phyloP scores from a whole-genome alignment of 176 grass and related monocot species.

The Aechmea fasciata region DNA sequence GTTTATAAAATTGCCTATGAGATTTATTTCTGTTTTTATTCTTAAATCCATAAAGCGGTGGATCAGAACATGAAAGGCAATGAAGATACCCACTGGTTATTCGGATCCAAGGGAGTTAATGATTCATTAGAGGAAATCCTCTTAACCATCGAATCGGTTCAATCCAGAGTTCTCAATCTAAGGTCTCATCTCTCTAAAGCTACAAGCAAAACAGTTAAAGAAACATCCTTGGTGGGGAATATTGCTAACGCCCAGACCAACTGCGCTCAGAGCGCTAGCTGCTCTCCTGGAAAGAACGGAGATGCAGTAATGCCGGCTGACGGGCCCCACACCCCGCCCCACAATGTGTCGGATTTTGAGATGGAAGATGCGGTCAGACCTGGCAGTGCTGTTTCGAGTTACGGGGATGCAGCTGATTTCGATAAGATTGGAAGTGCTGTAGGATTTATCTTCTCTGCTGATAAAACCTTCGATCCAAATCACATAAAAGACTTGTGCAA shows the following conservation, averaged over 20 bases:
- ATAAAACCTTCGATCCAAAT: constrained; percentile 21
- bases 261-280: constrained; percentile 50
- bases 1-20: not conserved
- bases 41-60: constrained; percentile 14
- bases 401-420: constrained; percentile 83
- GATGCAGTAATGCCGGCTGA: constrained; percentile 12
- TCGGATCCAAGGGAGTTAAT: constrained; percentile 50
- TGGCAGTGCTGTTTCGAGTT: constrained; percentile 68
- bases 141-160: constrained; percentile 69
- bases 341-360: constrained; percentile 53
- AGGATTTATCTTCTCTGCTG: constrained; percentile 56
- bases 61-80: constrained; percentile 67
- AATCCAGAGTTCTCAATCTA: constrained; percentile 45
- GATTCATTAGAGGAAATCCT: constrained; percentile 54
- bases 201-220: constrained; percentile 37
- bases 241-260: constrained; percentile 16
- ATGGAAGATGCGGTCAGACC: constrained; percentile 59
- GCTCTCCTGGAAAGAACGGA: constrained; percentile 51
- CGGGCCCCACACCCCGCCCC: constrained; percentile 17
- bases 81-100: constrained; percentile 70
- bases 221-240: constrained; percentile 31
- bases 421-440: constrained; percentile 66
- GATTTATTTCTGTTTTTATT: constrained; percentile 7
- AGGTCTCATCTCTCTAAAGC: constrained; percentile 48
- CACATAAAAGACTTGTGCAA: constrained; percentile 53